phyloP scores from a whole-genome alignment of 148 eudicot genomes.

The Dysphania ambrosioides region DNA sequence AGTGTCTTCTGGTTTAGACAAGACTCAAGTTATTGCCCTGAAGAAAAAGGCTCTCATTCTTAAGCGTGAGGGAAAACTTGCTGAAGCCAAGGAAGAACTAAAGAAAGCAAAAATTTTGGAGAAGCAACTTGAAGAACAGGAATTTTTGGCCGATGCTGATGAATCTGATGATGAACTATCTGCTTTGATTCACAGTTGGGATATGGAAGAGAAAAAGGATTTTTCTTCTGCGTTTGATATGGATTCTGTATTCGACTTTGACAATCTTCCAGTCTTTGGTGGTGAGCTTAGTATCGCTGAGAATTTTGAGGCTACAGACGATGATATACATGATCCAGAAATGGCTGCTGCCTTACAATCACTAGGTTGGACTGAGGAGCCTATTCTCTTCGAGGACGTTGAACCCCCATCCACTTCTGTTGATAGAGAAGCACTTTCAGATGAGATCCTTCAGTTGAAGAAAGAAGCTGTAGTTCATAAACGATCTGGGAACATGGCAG shows the following conservation, averaged over 20 bases:
- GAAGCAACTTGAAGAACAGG: slow-evolving; percentile 88
- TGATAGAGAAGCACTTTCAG: slow-evolving; percentile 35
- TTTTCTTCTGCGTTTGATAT: slow-evolving; percentile 33
- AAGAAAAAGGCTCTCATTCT: slow-evolving; percentile 80
- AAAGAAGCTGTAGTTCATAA: slow-evolving; percentile 68
- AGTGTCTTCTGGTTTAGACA: slow-evolving; percentile 44
- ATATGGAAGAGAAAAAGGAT: slow-evolving; percentile 45
- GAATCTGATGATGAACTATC: slow-evolving; percentile 91
- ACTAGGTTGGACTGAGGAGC: slow-evolving; percentile 81
- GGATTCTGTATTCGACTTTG: slow-evolving; percentile 45
- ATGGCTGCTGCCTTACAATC: slow-evolving; percentile 72
- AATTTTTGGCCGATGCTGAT: slow-evolving; percentile 72
- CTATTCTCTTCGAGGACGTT: slow-evolving; percentile 21
- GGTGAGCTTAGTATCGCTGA: slow-evolving; percentile 52
- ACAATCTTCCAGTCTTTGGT: slow-evolving; percentile 33
- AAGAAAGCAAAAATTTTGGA: slow-evolving; percentile 90
- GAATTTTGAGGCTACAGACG: slow-evolving; percentile 69
- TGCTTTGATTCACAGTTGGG: slow-evolving; percentile 62
- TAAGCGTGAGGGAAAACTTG: slow-evolving; percentile 82
- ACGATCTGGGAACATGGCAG: slow-evolving; percentile 59
- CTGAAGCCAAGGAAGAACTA: slow-evolving; percentile 88
- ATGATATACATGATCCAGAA: slow-evolving; percentile 84
- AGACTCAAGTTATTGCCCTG: slow-evolving; percentile 58
- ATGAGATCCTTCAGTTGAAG: slow-evolving; percentile 62
- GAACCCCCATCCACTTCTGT: slow-evolving; percentile 22